Percentiles rank a stretch among this genome's conserved stretches.
Conservation (phyloP, 1,284 basidiomycete species). For the Tilletiopsis washingtonensis region DNA sequence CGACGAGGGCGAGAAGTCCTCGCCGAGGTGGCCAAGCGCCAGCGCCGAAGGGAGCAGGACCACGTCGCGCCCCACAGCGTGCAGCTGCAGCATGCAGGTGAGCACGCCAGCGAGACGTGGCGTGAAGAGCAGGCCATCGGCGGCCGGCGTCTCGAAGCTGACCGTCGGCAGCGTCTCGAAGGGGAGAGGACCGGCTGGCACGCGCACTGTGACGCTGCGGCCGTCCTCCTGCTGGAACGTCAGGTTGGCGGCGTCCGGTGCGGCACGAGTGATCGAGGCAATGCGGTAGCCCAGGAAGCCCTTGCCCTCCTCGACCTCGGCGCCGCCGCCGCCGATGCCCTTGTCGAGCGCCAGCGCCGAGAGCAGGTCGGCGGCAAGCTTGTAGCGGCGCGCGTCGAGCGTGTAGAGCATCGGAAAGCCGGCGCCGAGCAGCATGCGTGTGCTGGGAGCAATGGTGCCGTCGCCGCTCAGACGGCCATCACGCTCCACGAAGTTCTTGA, state of each 20-base stretch:
- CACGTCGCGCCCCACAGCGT: slow-evolving; percentile 42
- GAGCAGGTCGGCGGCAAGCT: slow-evolving; percentile 34
- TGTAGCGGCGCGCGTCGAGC: slow-evolving; percentile 26
- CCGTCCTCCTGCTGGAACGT: slow-evolving; percentile 25
- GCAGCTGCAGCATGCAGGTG: slow-evolving; percentile 45
- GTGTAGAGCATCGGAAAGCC: slow-evolving; percentile 38
- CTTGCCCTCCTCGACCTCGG: slow-evolving; percentile 13
- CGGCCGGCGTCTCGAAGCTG: background rate
- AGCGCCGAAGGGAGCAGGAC: slow-evolving; percentile 31
- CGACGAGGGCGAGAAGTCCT: slow-evolving; percentile 18
- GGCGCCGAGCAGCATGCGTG: slow-evolving; percentile 28
- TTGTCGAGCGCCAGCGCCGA: slow-evolving; percentile 27
- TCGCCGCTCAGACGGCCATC: background rate
- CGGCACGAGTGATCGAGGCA: slow-evolving; percentile 17
- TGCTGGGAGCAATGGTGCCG: slow-evolving; percentile 21
- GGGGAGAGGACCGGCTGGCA: slow-evolving; percentile 32
- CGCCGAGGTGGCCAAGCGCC: background rate
- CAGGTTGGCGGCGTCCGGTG: slow-evolving; percentile 17
- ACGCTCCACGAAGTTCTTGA: slow-evolving; percentile 3
- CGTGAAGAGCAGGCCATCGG: slow-evolving; percentile 27
- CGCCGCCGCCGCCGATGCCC: slow-evolving; percentile 23
- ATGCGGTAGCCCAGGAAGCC: slow-evolving; percentile 40
- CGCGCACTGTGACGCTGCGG: slow-evolving; percentile 13
- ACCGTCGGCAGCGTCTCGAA: slow-evolving; percentile 29
- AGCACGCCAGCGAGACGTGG: slow-evolving; percentile 43